Evolutionary conservation across 176 grass and related monocot species (phyloP).

Genomic region (Alloteropsis semialata): DNA sequence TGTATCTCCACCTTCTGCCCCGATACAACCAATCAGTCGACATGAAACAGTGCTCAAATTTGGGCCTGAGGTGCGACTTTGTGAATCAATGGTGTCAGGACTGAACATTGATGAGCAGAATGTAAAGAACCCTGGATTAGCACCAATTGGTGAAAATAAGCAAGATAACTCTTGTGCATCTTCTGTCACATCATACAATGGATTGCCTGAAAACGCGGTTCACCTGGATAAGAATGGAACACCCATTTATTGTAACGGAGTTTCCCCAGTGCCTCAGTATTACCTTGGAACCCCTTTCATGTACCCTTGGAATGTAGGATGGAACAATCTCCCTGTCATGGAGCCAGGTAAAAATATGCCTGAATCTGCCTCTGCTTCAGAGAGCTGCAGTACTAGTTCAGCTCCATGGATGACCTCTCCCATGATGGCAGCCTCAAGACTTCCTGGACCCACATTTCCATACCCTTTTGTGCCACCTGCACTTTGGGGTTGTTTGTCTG

Average conservation of each 20-base stretch:
- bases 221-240: conserved; percentile 29
- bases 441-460: conserved; percentile 53
- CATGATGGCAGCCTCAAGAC: conserved; percentile 40
- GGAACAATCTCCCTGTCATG: conserved; percentile 54
- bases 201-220: conserved; percentile 26
- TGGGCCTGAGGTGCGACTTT: conserved; percentile 75
- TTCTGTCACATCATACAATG: conserved; percentile 38
- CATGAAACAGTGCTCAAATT: conserved; percentile 69
- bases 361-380: conserved; percentile 27
- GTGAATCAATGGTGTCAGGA: conserved; percentile 77
- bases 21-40: conserved; percentile 20
- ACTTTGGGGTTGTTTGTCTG: conserved; percentile 59
- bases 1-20: conserved; percentile 34
- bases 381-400: conserved; percentile 41
- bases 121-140: conserved; percentile 18
- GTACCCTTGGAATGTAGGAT: conserved; percentile 71
- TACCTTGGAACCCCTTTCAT: conserved; percentile 68
- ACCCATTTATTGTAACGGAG: conserved; percentile 51
- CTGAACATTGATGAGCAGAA: conserved; percentile 74
- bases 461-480: conserved; percentile 81
- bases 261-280: conserved; percentile 54
- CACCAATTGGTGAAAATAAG: conserved; percentile 30
- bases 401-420: conserved; percentile 47
- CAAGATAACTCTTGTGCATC: conserved; percentile 42
- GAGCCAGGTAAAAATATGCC: conserved; percentile 33